Conservation (phyloP, 176 grass and related monocot species). For the Carex scoparia region DNA sequence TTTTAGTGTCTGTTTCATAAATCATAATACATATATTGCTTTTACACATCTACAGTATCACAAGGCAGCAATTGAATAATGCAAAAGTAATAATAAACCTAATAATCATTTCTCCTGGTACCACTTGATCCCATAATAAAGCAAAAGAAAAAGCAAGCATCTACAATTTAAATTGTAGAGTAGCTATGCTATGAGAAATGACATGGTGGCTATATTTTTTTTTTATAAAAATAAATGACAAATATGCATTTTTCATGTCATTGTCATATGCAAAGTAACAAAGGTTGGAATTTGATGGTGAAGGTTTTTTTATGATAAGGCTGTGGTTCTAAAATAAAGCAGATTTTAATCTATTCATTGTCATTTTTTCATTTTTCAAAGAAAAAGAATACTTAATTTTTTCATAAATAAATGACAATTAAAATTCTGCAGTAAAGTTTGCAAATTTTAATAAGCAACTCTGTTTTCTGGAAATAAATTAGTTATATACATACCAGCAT, state of each 20-base stretch:
- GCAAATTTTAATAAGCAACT: background rate
- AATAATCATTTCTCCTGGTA: background rate
- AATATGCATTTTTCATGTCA: background rate
- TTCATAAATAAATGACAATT: too few species aligned
- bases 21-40: too few species aligned
- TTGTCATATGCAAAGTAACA: background rate
- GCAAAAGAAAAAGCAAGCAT: conserved; percentile 9
- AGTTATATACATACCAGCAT: background rate
- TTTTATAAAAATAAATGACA: background rate
- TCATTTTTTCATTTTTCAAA: background rate
- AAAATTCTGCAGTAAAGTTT: background rate
- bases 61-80: background rate
- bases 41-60: too few species aligned
- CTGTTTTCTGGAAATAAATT: background rate
- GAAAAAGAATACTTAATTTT: background rate
- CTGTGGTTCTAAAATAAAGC: background rate
- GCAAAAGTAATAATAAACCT: background rate
- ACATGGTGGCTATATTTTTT: background rate
- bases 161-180: background rate
- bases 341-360: background rate
- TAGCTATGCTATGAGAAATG: background rate
- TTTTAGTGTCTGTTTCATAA: too few species aligned
- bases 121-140: background rate
- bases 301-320: background rate
- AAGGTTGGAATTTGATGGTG: background rate